Conservation (phyloP, 1,284 basidiomycete species). For the Microbotryum saponariae region DNA sequence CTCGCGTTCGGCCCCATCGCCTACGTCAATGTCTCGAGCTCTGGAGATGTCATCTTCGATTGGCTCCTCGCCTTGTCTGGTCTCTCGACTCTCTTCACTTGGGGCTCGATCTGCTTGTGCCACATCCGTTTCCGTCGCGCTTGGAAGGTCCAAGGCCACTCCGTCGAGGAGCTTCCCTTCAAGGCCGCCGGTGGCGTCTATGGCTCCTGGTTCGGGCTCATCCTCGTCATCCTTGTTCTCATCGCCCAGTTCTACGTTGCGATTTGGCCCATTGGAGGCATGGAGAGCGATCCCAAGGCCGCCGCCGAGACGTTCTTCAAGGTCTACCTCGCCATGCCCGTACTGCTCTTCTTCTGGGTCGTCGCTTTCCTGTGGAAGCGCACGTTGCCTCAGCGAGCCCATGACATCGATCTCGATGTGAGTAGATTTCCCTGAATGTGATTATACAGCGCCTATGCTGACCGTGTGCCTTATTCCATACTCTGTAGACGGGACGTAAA, state of each 20-base stretch:
- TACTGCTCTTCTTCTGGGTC: slow-evolving; percentile 38
- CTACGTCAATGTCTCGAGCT: slow-evolving; percentile 34
- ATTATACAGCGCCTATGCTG: no score
- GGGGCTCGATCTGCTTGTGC: slow-evolving; percentile 34
- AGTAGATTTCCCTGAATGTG: not conserved
- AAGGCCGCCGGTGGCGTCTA: slow-evolving; percentile 45
- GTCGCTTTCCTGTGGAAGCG: slow-evolving; percentile 40
- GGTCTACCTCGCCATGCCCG: slow-evolving; percentile 40
- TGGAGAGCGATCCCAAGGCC: slow-evolving; percentile 15
- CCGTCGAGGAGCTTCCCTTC: slow-evolving; percentile 47
- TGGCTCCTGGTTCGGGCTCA: slow-evolving; percentile 45
- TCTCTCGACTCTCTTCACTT: slow-evolving; percentile 49
- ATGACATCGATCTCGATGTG: slow-evolving; percentile 44
- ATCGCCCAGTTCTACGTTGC: slow-evolving; percentile 41
- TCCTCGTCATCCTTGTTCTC: slow-evolving; percentile 36
- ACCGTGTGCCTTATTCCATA: not conserved
- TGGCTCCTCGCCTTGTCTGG: slow-evolving; percentile 49
- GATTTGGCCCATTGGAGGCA: slow-evolving; percentile 39
- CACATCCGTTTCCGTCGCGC: slow-evolving; percentile 45
- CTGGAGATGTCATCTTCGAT: slow-evolving; percentile 34
- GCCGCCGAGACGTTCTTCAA: slow-evolving; percentile 47
- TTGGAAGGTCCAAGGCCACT: slow-evolving; percentile 47
- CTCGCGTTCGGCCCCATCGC: slow-evolving; percentile 42
- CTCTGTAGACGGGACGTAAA: slow-evolving; percentile 41
- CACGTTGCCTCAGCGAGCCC: slow-evolving; percentile 37